Conservation (phyloP, 257 asterid genomes). For the Salvia rosmarinus region DNA sequence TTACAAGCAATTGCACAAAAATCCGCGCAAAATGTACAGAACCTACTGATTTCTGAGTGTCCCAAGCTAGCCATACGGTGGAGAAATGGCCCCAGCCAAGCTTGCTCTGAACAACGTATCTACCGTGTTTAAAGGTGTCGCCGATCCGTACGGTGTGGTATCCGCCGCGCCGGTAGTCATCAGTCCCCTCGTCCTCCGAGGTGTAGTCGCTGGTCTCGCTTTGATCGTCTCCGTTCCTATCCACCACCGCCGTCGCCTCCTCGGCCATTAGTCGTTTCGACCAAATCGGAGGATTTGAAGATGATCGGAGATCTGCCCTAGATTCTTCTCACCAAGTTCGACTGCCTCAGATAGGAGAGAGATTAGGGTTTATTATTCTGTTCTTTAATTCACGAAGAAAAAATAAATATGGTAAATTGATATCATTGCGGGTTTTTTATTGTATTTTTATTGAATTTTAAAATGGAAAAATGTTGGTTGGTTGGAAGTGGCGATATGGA, state of each 20-base stretch:
- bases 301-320: slow-evolving; percentile 27
- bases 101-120: slow-evolving; percentile 91
- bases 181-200: slow-evolving; percentile 97
- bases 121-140: slow-evolving; percentile 79
- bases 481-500: background rate
- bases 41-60: slow-evolving; percentile 71
- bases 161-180: slow-evolving; percentile 93
- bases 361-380: slow-evolving; percentile 13
- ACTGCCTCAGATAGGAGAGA: background rate
- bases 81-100: slow-evolving; percentile 99
- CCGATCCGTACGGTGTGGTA: slow-evolving; percentile 94
- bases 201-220: slow-evolving; percentile 85
- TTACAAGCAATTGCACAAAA: background rate
- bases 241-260: slow-evolving; percentile 44
- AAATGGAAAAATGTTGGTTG: background rate
- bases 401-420: background rate
- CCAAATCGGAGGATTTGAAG: slow-evolving; percentile 28
- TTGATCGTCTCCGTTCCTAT: slow-evolving; percentile 57
- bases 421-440: background rate
- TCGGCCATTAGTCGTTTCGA: slow-evolving; percentile 53
- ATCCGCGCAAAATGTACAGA: background rate
- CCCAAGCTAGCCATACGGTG: slow-evolving; percentile 99
- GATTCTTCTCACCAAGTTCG: slow-evolving; percentile 8
- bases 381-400: background rate
- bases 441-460: background rate